Evolutionary conservation across 345 rosid genomes (phyloP), one percentile per base, ranked within the genome.

Genomic region (Gossypioides kirkii): DNA sequence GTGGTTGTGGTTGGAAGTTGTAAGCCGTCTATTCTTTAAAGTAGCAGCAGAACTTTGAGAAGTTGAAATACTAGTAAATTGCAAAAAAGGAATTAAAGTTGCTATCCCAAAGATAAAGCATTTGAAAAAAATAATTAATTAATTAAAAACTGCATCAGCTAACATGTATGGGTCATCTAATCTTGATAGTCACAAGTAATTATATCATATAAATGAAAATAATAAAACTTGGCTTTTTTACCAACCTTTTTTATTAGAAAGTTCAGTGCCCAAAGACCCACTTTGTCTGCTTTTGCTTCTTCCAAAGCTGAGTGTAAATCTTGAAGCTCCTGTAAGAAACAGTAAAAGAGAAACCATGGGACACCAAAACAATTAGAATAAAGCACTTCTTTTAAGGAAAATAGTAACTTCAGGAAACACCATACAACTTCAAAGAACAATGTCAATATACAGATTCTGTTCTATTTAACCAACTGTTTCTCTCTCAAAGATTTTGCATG

Each of bases 151-250:
- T 8, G 25, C 42, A 70, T 2, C 50, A 46, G 47, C 75, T 25
- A 45, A 26, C 46, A 55, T 72, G 36, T 23, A 72, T 32, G 26
- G 16, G 20, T 62, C 67, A 62, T 62, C 67, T n/a, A 63, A 38
- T 22, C 60, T 16, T 58, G 41, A 13, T 26, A 28, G 47, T 28
- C 62, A 73, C 17, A n/a, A n/a, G n/a, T n/a, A n/a, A n/a, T n/a
- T n/a, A n/a, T n/a, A n/a, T n/a, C n/a, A n/a, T n/a, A n/a, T n/a
- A n/a, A n/a, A n/a, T n/a, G n/a, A n/a, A n/a, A n/a, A n/a, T n/a
- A n/a, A n/a, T n/a, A n/a, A n/a, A n/a, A n/a, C n/a, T n/a, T n/a
- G n/a, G n/a, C n/a, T n/a, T n/a, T n/a, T n/a, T n/a, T n/a, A n/a
- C n/a, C n/a, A n/a, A n/a, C n/a, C n/a, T n/a, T n/a, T n/a, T n/a